phyloP scores from a whole-genome alignment of 768 basidiomycete genomes.

The Pisolithus orientalis region DNA sequence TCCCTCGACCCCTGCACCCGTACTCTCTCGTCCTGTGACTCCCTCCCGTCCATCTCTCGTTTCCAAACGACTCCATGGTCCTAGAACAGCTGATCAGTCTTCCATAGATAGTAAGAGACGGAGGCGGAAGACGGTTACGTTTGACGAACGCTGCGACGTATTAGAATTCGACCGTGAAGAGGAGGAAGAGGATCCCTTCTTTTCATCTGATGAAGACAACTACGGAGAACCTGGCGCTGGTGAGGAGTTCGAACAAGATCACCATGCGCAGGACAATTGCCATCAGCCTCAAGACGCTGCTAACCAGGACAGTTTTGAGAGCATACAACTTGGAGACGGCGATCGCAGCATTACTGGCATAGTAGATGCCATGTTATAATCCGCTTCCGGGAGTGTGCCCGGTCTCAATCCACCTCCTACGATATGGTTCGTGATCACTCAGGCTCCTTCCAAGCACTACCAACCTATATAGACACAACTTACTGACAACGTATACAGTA shows the following conservation, averaged over 20 bases:
- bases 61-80: constrained; percentile 69
- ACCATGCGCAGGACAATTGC: constrained; percentile 7
- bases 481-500: no score
- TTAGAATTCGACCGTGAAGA: constrained; percentile 71
- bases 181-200: constrained; percentile 42
- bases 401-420: constrained; percentile 7
- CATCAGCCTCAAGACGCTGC: background rate
- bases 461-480: no score
- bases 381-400: constrained; percentile 8
- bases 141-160: constrained; percentile 75
- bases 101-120: constrained; percentile 35
- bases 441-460: no score
- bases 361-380: constrained; percentile 61
- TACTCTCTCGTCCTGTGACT: constrained; percentile 14
- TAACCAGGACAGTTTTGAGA: constrained; percentile 32
- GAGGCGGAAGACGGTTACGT: constrained; percentile 73
- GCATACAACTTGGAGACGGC: constrained; percentile 37
- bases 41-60: constrained; percentile 60
- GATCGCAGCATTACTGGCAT: constrained; percentile 60
- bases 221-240: constrained; percentile 14
- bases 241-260: constrained; percentile 6
- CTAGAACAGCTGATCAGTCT: constrained; percentile 46
- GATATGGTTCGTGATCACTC: no score
- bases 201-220: constrained; percentile 33
- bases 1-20: constrained; percentile 31